phyloP scores from a whole-genome alignment of 768 basidiomycete species.

The Suillus paluster region DNA sequence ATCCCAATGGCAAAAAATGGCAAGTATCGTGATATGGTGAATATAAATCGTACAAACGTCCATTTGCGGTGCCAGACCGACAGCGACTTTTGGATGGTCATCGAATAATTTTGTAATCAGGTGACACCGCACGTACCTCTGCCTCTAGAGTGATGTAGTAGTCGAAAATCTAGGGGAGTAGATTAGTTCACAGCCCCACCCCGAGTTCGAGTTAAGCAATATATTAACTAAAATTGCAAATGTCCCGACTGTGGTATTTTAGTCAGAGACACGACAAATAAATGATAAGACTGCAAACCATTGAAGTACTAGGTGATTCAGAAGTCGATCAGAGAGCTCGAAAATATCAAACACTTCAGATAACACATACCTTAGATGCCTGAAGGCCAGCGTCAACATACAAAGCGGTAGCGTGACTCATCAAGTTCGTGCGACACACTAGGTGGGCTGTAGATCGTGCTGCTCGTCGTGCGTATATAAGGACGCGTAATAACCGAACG shows the following conservation, averaged over 20 bases:
- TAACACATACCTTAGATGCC: slow-evolving; percentile 1
- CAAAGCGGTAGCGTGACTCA: not conserved
- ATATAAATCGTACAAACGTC: slow-evolving; percentile 26
- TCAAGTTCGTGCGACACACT: no score
- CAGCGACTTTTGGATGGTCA: slow-evolving; percentile 20
- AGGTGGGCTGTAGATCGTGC: no score
- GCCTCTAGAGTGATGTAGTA: slow-evolving; percentile 27
- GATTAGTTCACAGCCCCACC: not conserved
- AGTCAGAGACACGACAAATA: not conserved
- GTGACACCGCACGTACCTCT: slow-evolving; percentile 21
- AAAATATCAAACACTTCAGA: not conserved
- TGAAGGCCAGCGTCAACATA: not conserved
- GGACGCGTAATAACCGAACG: no score
- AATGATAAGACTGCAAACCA: not conserved
- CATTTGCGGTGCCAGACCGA: slow-evolving; percentile 29
- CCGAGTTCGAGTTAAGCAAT: no score
- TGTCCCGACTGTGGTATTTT: not conserved
- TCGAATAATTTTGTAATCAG: not conserved
- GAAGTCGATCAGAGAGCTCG: not conserved
- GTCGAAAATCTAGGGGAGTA: slow-evolving; percentile 15
- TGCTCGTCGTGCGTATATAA: no score
- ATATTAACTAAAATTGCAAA: not conserved
- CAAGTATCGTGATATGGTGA: slow-evolving; percentile 32
- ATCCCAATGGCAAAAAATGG: slow-evolving; percentile 24
- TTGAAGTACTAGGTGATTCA: not conserved